Base-by-base conservation (phyloP, 208 protist genomes). In the Acanthamoeba culbertsoni region DNA sequence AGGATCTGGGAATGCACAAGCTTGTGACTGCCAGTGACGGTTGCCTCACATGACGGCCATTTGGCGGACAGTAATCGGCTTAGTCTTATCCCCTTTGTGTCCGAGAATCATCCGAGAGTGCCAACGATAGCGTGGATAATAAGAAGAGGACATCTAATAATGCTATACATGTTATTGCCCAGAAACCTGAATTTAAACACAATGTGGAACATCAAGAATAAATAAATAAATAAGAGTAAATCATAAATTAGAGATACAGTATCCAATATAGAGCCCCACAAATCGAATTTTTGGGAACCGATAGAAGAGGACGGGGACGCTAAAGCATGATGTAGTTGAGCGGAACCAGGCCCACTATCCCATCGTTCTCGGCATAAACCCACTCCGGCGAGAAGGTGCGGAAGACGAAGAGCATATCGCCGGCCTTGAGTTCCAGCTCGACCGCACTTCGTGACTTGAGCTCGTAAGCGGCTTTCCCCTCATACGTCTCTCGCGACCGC, bases 351-450 rank as follows among this genome's bases (percentile, higher is more conserved):
- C 84, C 84, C 6, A 91, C 57, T 33, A 91, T 45, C 40, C 73
- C 84, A 6, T 91, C 18, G 40, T 71, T 73, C 28, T 91, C 84
- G 35, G 84, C 84, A 40, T 71, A 91, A 53, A 91, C 84, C 84
- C 84, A 91, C 51, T 91, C 84, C 4, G 51, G 55, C 3, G 51
- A 73, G 40, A 91, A 91, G 0, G 51, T 91, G 53, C 84, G 51
- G 37, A 31, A 91, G 0, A 91, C 84, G 14, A 68, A 91, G 84
- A 91, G 84, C n/a, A 35, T 8, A 37, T 91, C 84, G 51, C 84
- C 84, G 35, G 84, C 14, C 33, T 42, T n/a, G 35, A 91, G 35
- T 53, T 63, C 55, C 51, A 91, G 40, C 43, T 91, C 84, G 2
- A 51, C 84, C 6, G 51, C 45, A 35, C 55, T 91, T 26, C 84